Base-by-base conservation (phyloP, 768 basidiomycete genomes). In the Tylopilus sp. region DNA sequence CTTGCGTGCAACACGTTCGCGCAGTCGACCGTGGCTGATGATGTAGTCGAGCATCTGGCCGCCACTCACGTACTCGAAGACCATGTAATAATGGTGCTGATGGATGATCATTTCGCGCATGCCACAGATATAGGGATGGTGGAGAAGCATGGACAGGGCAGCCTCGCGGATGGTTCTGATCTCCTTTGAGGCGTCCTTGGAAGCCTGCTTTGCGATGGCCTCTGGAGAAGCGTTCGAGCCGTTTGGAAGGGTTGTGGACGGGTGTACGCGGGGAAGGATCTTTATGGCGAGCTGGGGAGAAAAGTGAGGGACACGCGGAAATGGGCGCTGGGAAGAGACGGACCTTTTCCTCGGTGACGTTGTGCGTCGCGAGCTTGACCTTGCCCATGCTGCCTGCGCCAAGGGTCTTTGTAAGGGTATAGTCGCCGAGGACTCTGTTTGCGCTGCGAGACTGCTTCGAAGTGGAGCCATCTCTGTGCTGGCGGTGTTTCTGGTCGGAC, bases 11-110 rank as follows among this genome's bases (percentile, higher is more conserved):
- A 94, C 92, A 51, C 96, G 83, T 72, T 98, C 97, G 42, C 97
- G 81, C 53, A 98, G 80, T 30, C 97, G 81, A 17, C 97, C 97
- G 64, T 99, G 97, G 63, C 90, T 90, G 74, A 99, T 99, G 75
- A 99, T 98, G 71, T 96, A 99, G 80, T 99, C 97, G 60, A 99
- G 84, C 92, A 99, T 94, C 78, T 99, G 97, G 1, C 97, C 97
- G 29, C 97, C 97, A 62, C 94, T 96, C 72, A 98, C 92, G 70
- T 97, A 98, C 71, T 99, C 97, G 69, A 90, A 93, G 11, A 98
- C 92, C 93, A 99, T 98, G 78, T 98, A 99, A 75, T 98, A 98
- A 72, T 99, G 95, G 64, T 99, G 87, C 55, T 92, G 90, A 74
- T 98, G 96, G 24, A 94, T 78, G 67, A 98, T 92, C 89, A 99